phyloP scores from a whole-genome alignment of 2,329 filamentous ascomycete genomes.

The Trichoderma sp. region DNA sequence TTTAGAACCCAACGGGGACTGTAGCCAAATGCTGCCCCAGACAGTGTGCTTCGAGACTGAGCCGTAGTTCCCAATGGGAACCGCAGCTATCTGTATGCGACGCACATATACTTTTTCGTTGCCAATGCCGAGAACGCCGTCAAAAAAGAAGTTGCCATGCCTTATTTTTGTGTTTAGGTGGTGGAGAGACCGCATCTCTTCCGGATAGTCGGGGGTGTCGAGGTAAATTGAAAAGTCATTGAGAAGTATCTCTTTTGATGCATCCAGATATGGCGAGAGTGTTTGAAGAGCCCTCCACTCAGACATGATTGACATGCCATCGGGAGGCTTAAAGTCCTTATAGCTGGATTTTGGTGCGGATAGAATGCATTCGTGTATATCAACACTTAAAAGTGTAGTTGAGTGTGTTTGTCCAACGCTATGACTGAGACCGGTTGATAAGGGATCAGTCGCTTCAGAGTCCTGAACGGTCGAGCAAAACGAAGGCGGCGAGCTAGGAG shows the following conservation, averaged over 20 bases:
- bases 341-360: conserved; percentile 36
- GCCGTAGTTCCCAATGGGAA: conserved; percentile 70
- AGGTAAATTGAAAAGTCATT: conserved; percentile 62
- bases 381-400: conserved; percentile 26
- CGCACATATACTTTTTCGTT: conserved; percentile 52
- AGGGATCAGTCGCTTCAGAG: background rate
- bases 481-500: background rate
- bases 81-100: conserved; percentile 54
- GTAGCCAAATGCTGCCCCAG: conserved; percentile 62
- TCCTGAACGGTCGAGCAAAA: background rate
- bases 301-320: conserved; percentile 30
- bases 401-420: background rate
- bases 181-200: conserved; percentile 59
- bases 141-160: conserved; percentile 53
- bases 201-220: conserved; percentile 37
- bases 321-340: conserved; percentile 36
- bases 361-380: conserved; percentile 34
- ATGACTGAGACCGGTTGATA: background rate
- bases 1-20: conserved; percentile 50
- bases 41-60: conserved; percentile 47
- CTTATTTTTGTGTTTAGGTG: conserved; percentile 46
- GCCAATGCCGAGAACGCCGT: conserved; percentile 58
- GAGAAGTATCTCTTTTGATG: conserved; percentile 51
- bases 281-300: conserved; percentile 29
- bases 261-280: conserved; percentile 24